A percentile compares a stretch with the other conserved stretches of the same genome.
Conservation (phyloP, 2,329 filamentous ascomycete species). For the Colletotrichum theobromicola region DNA sequence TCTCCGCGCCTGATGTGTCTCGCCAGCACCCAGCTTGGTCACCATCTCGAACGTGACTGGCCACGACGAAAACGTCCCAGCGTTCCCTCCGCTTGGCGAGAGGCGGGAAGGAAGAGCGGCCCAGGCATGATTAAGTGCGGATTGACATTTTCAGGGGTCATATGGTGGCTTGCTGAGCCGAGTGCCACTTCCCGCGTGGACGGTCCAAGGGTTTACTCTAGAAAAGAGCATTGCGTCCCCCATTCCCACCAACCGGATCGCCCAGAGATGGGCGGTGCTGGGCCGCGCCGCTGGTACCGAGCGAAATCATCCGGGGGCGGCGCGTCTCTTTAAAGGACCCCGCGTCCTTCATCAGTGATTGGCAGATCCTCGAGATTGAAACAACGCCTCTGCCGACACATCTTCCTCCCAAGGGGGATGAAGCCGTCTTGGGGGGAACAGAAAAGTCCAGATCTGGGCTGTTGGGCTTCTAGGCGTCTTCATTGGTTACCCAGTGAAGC, state of each 20-base stretch:
- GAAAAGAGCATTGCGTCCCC: not conserved
- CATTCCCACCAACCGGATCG: conserved; percentile 8
- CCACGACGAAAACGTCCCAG: not conserved
- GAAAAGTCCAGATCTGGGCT: not conserved
- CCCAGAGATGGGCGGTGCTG: not conserved
- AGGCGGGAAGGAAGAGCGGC: not conserved
- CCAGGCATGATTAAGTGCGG: not conserved
- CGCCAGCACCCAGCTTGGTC: not conserved
- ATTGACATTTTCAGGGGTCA: not conserved
- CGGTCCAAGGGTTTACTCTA: not conserved
- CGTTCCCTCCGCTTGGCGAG: not conserved
- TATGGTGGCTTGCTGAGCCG: not conserved
- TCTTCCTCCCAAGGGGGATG: not conserved
- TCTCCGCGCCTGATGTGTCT: not conserved
- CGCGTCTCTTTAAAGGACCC: not conserved
- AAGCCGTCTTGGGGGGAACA: not conserved
- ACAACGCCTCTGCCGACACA: not conserved
- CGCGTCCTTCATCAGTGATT: not conserved
- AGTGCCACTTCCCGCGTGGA: conserved; percentile 11
- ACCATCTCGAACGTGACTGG: not conserved
- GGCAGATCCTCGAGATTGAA: conserved; percentile 5
- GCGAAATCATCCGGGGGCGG: not conserved
- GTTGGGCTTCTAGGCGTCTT: fast-evolving
- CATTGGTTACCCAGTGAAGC: not conserved
- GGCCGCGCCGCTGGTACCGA: conserved; percentile 5